Percentiles rank a stretch among this genome's conserved stretches.
phyloP scores from a whole-genome alignment of 495 filamentous ascomycete genomes.

The Staphylotrichum tortipilum region DNA sequence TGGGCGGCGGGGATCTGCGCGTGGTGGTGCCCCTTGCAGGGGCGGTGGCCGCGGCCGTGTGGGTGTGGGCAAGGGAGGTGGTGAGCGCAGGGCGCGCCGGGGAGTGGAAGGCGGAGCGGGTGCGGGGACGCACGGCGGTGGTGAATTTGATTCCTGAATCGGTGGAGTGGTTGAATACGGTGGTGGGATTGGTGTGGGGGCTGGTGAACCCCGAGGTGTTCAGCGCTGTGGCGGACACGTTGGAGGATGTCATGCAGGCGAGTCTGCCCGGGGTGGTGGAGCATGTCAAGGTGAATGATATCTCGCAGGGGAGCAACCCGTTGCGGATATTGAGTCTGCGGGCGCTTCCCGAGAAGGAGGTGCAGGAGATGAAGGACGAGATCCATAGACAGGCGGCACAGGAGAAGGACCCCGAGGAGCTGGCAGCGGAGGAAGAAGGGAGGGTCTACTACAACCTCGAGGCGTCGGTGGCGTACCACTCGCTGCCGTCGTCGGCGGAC shows the following conservation, averaged over 20 bases:
- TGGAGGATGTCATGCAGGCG: constrained; percentile 87
- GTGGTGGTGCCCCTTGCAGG: constrained; percentile 63
- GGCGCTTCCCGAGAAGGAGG: constrained; percentile 73
- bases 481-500: constrained; percentile 57
- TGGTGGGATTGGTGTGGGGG: constrained; percentile 75
- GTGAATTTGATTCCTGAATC: constrained; percentile 88
- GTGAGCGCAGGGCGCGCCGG: constrained; percentile 69
- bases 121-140: constrained; percentile 68
- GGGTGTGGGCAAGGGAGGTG: constrained; percentile 81
- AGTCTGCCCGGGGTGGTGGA: constrained; percentile 83
- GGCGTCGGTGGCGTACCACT: constrained; percentile 87
- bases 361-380: constrained; percentile 66
- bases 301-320: constrained; percentile 86
- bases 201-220: constrained; percentile 94
- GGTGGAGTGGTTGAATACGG: constrained; percentile 85
- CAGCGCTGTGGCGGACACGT: constrained; percentile 45
- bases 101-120: constrained; percentile 84
- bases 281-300: constrained; percentile 92
- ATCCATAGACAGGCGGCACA: constrained; percentile 71
- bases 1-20: constrained; percentile 68
- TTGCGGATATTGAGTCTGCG: constrained; percentile 83
- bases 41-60: constrained; percentile 66
- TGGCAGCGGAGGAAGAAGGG: constrained; percentile 81
- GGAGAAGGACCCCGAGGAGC: constrained; percentile 76
- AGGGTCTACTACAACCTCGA: constrained; percentile 94